Base-by-base conservation (phyloP, 2,329 filamentous ascomycete genomes). In the Pyrenochaeta sp. region DNA sequence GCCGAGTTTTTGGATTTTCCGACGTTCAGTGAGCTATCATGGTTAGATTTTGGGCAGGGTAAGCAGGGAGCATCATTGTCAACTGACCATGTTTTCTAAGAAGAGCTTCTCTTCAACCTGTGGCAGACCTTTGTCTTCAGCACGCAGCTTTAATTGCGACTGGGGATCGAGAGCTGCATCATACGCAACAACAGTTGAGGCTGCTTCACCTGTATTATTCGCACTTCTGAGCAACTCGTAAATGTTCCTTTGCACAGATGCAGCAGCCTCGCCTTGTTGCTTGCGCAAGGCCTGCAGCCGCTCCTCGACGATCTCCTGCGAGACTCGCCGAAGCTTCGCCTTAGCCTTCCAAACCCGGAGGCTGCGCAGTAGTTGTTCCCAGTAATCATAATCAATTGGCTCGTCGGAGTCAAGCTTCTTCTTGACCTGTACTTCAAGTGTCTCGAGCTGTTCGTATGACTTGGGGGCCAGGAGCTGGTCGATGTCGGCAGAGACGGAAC, bases 381-480 rank as follows among this genome's bases (percentile, higher is more conserved):
- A 99, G 75, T 98, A 99, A 77, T 99, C 95, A 2, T 90, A 92
- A 75, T 99, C 95, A 62, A 99, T 94, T 9, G 91, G 88, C 70
- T 97, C 93, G 71, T 97, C 89, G 7, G 92, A 96, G 46, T 88
- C 84, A 42, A 99, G 80, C 79, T 99, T 99, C 14, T 83, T 81
- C 72, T 87, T 87, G 74, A 99, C 95, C 78, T 98, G 93, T 60
- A 82, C 85, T 77, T 99, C 94, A 43, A 99, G 81, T 15, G 85
- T 85, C 71, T 93, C 89, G n/a, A 99, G 82, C 74, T 98, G 91
- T 66, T 92, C 89, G 66, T 91, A 87, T 14, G 88, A 86, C 78
- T 99, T 99, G 7, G 92, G 91, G 3, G 86, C 85, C 10, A 99
- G 82, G 30, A 99, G 87, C 69, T 87, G 88, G 75, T 98, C 93